A percentile compares a stretch with the other conserved stretches of the same genome.
Evolutionary conservation across 2,329 filamentous ascomycete species (phyloP).

Genomic region (Dothideomycetes sp.): DNA sequence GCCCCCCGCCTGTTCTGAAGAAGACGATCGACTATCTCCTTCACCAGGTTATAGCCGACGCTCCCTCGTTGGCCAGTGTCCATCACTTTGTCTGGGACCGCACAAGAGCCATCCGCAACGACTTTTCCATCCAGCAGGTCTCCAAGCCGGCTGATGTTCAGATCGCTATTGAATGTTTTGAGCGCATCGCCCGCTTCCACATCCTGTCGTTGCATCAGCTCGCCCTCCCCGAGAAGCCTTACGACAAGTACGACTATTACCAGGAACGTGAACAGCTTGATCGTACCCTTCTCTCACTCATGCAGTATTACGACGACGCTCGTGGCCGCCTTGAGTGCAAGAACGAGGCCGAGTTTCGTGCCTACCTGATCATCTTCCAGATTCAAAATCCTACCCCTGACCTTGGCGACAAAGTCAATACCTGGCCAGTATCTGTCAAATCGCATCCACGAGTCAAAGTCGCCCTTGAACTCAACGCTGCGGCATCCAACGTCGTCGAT

Average conservation of each 20-base stretch:
- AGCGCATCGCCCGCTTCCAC: constrained; percentile 55
- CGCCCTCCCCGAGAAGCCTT: constrained; percentile 40
- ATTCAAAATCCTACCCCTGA: constrained; percentile 43
- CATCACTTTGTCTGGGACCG: constrained; percentile 59
- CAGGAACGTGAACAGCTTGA: constrained; percentile 58
- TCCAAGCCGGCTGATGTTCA: constrained; percentile 47
- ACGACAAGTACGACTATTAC: constrained; percentile 44
- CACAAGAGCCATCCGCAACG: constrained; percentile 55
- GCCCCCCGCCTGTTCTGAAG: constrained; percentile 43
- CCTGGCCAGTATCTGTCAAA: constrained; percentile 42
- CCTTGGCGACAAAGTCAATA: constrained; percentile 49
- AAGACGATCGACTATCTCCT: constrained; percentile 38
- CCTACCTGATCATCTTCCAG: constrained; percentile 52
- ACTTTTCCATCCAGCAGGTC: constrained; percentile 55
- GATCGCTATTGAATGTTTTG: constrained; percentile 51
- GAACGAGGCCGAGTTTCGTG: constrained; percentile 55
- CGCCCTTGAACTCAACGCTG: constrained; percentile 48
- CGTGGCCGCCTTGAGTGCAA: constrained; percentile 40
- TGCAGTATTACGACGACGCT: constrained; percentile 52
- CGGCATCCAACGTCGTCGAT: constrained; percentile 45
- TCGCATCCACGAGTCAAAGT: constrained; percentile 45
- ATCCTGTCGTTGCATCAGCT: constrained; percentile 54
- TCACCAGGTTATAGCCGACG: constrained; percentile 40
- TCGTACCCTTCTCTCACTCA: constrained; percentile 51
- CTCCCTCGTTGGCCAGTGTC: constrained; percentile 41